Conservation (phyloP, 805 yeast genomes). For the Metschnikowia matae region DNA sequence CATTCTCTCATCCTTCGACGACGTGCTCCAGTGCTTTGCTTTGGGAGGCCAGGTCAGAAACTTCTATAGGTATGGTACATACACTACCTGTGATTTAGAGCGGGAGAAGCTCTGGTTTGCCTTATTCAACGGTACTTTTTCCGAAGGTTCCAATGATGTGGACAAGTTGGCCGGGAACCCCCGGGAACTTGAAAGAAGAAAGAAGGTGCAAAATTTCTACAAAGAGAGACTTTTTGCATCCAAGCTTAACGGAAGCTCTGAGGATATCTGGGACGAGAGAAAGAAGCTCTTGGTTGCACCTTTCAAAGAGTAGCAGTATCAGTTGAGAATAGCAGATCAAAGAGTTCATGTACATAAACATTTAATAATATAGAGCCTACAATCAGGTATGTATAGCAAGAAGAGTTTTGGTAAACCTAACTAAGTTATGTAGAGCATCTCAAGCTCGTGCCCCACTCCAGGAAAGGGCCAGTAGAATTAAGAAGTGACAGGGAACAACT, state of each 20-base stretch:
- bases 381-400: not conserved
- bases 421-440: not conserved
- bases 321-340: not conserved
- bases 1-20: conserved; percentile 76
- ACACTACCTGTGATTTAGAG: conserved; percentile 66
- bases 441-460: not conserved
- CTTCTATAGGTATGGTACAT: conserved; percentile 78
- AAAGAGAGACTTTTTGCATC: conserved; percentile 58
- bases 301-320: conserved; percentile 24
- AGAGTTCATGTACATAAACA: not conserved
- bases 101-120: conserved; percentile 80
- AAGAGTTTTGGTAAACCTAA: not conserved
- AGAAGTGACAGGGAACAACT: not conserved
- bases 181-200: conserved; percentile 47
- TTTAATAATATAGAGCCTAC: not conserved
- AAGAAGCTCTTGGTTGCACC: conserved; percentile 33
- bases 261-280: conserved; percentile 74
- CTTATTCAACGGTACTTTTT: conserved; percentile 45
- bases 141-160: conserved; percentile 27
- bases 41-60: conserved; percentile 85
- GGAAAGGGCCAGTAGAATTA: not conserved
- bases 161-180: conserved; percentile 28
- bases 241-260: conserved; percentile 67
- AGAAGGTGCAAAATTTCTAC: conserved; percentile 64
- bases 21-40: conserved; percentile 79